These are phyloP conservation scores for Gnaphalium uliginosum DNA, from an alignment of 129 eudicot species.

Conservation along the genomic window DNA sequence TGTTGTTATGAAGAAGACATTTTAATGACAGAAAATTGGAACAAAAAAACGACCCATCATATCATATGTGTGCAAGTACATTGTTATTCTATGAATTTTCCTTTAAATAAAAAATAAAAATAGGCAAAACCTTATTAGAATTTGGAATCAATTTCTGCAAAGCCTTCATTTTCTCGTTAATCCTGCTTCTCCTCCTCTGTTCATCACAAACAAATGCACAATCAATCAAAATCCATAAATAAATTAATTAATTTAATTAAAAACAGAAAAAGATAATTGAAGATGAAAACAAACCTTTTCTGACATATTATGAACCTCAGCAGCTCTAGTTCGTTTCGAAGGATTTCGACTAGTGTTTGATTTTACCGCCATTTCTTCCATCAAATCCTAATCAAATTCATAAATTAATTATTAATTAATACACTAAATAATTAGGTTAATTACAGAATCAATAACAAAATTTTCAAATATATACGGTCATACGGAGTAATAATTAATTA, in stretches of 20 bases:
- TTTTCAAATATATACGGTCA: too few relatives aligned
- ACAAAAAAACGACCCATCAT: too few relatives aligned
- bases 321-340: constrained; percentile 70
- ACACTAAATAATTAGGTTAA: background rate
- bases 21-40: background rate
- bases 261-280: background rate
- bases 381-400: background rate
- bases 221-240: background rate
- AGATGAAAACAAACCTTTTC: constrained; percentile 51
- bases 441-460: background rate
- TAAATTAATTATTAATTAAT: too few relatives aligned
- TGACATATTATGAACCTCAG: constrained; percentile 75
- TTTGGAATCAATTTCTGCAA: constrained; percentile 75
- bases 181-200: constrained; percentile 84
- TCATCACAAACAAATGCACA: background rate
- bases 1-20: background rate
- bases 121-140: constrained; percentile 58
- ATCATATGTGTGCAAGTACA: background rate
- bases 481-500: too few relatives aligned
- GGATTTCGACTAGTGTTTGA: constrained; percentile 37
- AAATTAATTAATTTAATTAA: background rate
- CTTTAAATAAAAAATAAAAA: too few relatives aligned
- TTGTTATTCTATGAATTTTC: background rate
- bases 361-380: constrained; percentile 45
- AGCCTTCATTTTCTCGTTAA: constrained; percentile 84